These are phyloP conservation scores for Dissoconium aciculare DNA, from an alignment of 2,329 filamentous ascomycete species.

Conservation along the genomic window DNA sequence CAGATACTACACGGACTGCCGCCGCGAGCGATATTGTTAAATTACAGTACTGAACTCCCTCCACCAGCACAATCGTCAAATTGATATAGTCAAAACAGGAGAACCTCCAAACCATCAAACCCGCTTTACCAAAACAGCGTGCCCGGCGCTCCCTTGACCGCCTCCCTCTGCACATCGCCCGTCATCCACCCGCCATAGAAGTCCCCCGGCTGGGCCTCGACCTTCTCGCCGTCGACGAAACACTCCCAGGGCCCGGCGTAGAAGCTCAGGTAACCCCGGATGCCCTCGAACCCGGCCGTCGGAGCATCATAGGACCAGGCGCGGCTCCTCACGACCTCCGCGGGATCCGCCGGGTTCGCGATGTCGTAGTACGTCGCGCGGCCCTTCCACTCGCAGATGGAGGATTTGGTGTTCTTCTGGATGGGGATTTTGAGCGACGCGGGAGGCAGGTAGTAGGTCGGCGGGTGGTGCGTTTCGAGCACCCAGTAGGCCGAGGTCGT, in stretches of 20 bases:
- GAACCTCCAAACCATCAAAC: neutral
- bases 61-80: no score
- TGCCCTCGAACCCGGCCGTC: constrained; percentile 35
- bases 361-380: constrained; percentile 43
- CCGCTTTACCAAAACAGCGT: constrained; percentile 14
- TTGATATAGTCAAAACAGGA: no score
- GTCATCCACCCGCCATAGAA: constrained; percentile 53
- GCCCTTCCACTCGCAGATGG: constrained; percentile 49
- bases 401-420: constrained; percentile 31
- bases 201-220: constrained; percentile 44
- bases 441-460: constrained; percentile 47
- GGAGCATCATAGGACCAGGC: constrained; percentile 47
- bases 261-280: constrained; percentile 44
- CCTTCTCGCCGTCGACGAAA: constrained; percentile 46
- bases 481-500: constrained; percentile 47
- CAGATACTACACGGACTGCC: no score
- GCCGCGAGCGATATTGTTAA: no score
- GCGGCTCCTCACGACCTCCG: constrained; percentile 34
- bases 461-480: constrained; percentile 47
- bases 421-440: constrained; percentile 35
- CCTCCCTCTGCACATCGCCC: constrained; percentile 40
- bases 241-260: constrained; percentile 49
- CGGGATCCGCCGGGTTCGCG: constrained; percentile 25
- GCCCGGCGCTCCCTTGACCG: constrained; percentile 33
- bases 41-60: no score